Evolutionary conservation across 345 rosid species (phyloP), one percentile per base, ranked within the genome.

Genomic region (Rubroshorea leprosula): DNA sequence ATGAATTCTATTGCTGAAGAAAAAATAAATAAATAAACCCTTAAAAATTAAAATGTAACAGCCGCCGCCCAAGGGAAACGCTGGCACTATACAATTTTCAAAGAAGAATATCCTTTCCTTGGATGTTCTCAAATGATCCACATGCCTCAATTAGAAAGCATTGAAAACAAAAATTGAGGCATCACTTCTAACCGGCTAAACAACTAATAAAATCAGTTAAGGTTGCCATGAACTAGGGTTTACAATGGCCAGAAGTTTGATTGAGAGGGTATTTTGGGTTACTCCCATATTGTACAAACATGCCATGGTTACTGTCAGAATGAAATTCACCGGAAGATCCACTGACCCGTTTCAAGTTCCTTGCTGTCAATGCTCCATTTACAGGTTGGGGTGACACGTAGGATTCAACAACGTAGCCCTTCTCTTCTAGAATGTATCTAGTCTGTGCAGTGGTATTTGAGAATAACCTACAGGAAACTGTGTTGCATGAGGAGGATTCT

Each of bases 381-480:
- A 48, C 46, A 16, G 62, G 62, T 26, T 65, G 80, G 17, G 54
- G 63, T 3, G 80, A 62, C 17, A 57, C 55, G 75, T 53, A 65
- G 0, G 82, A 78, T 31, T 68, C 78, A 23, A 74, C 29, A 45
- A 72, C 74, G 54, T 74, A 55, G 15, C 78, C 82, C 55, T 62
- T 78, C 65, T 76, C 82, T 71, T 78, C 81, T 0, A 65, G 54
- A 58, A 77, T 54, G 24, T 72, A 85, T 78, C 78, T 68, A 13
- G 85, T 83, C 57, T 78, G 80, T 3, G 82, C 66, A 54, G 71
- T 70, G 59, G 76, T 38, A 23, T 75, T 74, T 47, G 82, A 78
- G 58, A 75, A 76, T 68, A 73, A 74, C 70, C 85, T 77, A 66
- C 90, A 72, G 23, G 88, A 83, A 35, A 78, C 70, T 0, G 83